These are phyloP conservation scores for Lathyrus tuberosus DNA, from an alignment of 306 rosid species.

Conservation along the genomic window DNA sequence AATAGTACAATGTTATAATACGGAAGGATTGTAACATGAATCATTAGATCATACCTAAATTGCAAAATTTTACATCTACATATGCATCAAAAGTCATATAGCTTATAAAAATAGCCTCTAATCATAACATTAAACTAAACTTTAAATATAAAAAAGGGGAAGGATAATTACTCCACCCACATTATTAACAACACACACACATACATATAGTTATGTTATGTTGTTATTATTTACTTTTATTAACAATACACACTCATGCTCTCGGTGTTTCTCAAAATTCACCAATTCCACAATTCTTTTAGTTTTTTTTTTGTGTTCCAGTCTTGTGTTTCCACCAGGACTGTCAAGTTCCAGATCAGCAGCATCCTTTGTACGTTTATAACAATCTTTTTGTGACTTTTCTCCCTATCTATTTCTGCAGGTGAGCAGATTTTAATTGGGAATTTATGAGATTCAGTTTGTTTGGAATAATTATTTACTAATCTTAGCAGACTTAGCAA, in stretches of 20 bases:
- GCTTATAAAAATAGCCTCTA: background rate
- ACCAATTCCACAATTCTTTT: constrained; percentile 85
- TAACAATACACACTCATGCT: no score
- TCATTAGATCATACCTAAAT: no score
- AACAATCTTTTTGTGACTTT: constrained; percentile 73
- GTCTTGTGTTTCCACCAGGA: constrained; percentile 60
- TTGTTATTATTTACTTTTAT: no score
- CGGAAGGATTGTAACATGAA: no score
- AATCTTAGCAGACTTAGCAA: constrained; percentile 70
- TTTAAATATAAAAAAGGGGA: no score
- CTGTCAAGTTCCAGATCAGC: constrained; percentile 68
- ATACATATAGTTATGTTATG: no score
- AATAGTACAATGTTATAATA: no score
- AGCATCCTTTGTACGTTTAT: constrained; percentile 78
- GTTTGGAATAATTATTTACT: constrained; percentile 68
- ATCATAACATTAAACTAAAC: background rate
- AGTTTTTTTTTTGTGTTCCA: constrained; percentile 79
- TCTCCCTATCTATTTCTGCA: constrained; percentile 63
- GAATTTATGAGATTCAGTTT: constrained; percentile 60
- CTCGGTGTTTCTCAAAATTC: constrained; percentile 62
- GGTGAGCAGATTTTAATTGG: constrained; percentile 51
- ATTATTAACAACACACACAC: no score
- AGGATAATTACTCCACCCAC: no score
- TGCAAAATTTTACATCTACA: no score
- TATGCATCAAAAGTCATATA: background rate